Base-by-base conservation (phyloP, 2,329 filamentous ascomycete genomes). In the Paecilomyces formosus region DNA sequence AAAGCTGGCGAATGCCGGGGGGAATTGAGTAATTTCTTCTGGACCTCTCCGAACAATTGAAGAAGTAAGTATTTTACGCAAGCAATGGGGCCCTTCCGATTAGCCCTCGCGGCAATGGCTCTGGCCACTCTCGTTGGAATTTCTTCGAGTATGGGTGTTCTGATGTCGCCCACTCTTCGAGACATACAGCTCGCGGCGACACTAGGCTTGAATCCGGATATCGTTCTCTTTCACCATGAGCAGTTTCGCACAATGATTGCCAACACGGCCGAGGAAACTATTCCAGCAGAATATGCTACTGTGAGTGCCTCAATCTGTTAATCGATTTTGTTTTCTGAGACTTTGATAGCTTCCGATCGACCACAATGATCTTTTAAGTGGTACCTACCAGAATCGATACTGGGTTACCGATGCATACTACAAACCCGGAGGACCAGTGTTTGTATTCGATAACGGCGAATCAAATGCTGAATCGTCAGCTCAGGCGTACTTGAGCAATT, bases 351-450 rank as follows among this genome's bases (percentile, higher is more conserved):
- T 73, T 12, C 71, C 68, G 5, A 68, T 72, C 55, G 69, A 73
- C 54, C 71, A 73, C 53, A 60, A 65, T 6, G 60, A 71, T 55
- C 54, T 60, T 8, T 66, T 73, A 12, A 75, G 77, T 58, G 78
- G 72, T 18, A 84, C 80, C 1, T 84, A 83, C 65, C 74, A 75
- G 55, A 81, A 84, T 66, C 76, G 81, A 53, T 85, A 82, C 65
- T 83, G 80, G 64, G 80, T 83, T 53, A 81, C 81, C 61, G 72
- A 75, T 4, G 76, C 76, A 0, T 82, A 82, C 66, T 84, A 83
- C 65, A 76, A 80, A 61, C 73, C 81, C 12, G 81, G 82, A 18
- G 81, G 81, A 0, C 82, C 80, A 1, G 74, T 82, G 0, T 77
- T 78, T 60, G 63, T 81, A 7, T 80, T 78, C 62, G 77, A 82